Percentiles rank a stretch among this genome's conserved stretches.
phyloP scores from a whole-genome alignment of 2,329 filamentous ascomycete species.

The Microdochium nivale region DNA sequence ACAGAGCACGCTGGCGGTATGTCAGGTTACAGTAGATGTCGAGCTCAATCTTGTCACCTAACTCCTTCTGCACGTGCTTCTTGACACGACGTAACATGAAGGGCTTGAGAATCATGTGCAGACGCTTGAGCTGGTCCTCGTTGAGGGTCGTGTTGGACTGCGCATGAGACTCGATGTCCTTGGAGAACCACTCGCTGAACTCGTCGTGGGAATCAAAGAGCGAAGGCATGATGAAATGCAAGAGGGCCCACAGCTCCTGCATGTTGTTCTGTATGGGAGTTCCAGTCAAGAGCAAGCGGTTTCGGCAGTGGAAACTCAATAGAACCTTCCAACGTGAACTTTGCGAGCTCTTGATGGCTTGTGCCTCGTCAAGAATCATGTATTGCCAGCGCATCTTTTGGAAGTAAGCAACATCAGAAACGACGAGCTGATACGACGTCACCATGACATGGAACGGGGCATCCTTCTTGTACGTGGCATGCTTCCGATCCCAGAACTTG shows the following conservation, averaged over 20 bases:
- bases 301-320: slow-evolving; percentile 89
- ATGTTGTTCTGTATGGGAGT: slow-evolving; percentile 99
- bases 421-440: slow-evolving; percentile 94
- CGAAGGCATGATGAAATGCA: slow-evolving; percentile 99
- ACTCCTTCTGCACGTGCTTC: slow-evolving; percentile 98
- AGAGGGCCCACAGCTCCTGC: slow-evolving; percentile 94
- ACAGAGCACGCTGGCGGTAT: slow-evolving; percentile 90
- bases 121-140: slow-evolving; percentile 89
- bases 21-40: slow-evolving; percentile 96
- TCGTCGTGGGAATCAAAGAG: slow-evolving; percentile 92
- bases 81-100: slow-evolving; percentile 99
- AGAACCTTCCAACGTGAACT: slow-evolving; percentile 97
- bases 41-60: slow-evolving; percentile 96
- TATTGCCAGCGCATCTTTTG: slow-evolving; percentile 99
- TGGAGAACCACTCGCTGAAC: slow-evolving; percentile 90
- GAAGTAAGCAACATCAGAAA: slow-evolving; percentile 93
- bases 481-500: slow-evolving; percentile 98
- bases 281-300: slow-evolving; percentile 85
- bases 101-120: slow-evolving; percentile 98
- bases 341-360: slow-evolving; percentile 96
- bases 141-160: slow-evolving; percentile 99
- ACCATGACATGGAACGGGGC: slow-evolving; percentile 93
- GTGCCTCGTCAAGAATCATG: slow-evolving; percentile 98
- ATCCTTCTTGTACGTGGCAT: slow-evolving; percentile 88
- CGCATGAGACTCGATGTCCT: slow-evolving; percentile 95